Conservation (phyloP, 2,329 filamentous ascomycete genomes). For the Aciculosporium take region DNA sequence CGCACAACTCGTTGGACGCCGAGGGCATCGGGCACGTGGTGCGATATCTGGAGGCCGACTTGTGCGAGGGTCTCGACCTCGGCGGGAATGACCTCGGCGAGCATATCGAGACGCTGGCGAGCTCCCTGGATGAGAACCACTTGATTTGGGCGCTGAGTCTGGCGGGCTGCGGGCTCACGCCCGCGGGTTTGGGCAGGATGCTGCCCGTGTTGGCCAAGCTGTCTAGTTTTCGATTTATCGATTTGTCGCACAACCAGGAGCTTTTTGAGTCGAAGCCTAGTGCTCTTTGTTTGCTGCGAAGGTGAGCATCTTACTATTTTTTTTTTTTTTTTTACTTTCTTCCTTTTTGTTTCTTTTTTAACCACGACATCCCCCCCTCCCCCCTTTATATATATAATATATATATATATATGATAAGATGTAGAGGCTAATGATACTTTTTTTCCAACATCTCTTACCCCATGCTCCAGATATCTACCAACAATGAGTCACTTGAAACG, state of each 20-base stretch:
- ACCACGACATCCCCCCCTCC: not conserved
- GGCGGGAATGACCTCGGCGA: conserved; percentile 64
- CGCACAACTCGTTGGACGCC: conserved; percentile 63
- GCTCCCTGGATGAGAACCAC: conserved; percentile 35
- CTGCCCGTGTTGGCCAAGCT: conserved; percentile 60
- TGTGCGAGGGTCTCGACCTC: conserved; percentile 78
- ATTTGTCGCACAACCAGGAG: conserved; percentile 76
- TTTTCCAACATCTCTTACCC: not conserved
- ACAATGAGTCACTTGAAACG: conserved; percentile 65
- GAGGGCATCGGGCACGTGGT: conserved; percentile 64
- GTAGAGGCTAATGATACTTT: too few relatives aligned
- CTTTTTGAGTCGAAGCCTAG: conserved; percentile 64
- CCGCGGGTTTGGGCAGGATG: conserved; percentile 57
- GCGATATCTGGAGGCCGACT: conserved; percentile 58
- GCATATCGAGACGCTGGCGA: conserved; percentile 38
- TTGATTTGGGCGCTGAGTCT: conserved; percentile 71
- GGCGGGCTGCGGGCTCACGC: conserved; percentile 69
- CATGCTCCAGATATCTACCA: conserved; percentile 27
- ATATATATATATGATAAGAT: too few relatives aligned
- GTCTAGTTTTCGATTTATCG: conserved; percentile 69
- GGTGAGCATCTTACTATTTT: conserved; percentile 29
- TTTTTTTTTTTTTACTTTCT: not conserved
- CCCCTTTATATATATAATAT: not conserved
- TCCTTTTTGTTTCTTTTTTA: too few relatives aligned
- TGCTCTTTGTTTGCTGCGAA: conserved; percentile 59